phyloP scores from a whole-genome alignment of 2,329 filamentous ascomycete genomes.

The Talaromyces sp. region DNA sequence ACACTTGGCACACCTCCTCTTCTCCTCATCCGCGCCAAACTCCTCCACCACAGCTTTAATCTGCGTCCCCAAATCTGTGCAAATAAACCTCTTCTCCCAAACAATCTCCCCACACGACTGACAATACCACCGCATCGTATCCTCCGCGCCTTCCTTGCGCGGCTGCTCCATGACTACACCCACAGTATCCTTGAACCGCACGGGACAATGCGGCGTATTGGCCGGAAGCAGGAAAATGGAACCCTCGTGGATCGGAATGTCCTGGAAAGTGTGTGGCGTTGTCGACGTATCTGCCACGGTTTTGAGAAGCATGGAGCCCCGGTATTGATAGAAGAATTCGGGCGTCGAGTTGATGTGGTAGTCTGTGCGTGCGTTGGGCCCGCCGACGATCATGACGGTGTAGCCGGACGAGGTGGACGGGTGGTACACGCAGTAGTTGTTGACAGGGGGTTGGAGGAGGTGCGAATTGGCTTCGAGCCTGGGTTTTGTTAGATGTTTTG shows the following conservation, averaged over 20 bases:
- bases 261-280: slow-evolving; percentile 59
- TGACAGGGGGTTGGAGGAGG: slow-evolving; percentile 86
- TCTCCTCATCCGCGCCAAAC: slow-evolving; percentile 65
- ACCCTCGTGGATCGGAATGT: slow-evolving; percentile 85
- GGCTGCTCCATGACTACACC: slow-evolving; percentile 87
- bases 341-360: slow-evolving; percentile 97
- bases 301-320: slow-evolving; percentile 88
- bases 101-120: slow-evolving; percentile 53
- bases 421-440: slow-evolving; percentile 97
- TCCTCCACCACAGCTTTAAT: slow-evolving; percentile 85
- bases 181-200: slow-evolving; percentile 89
- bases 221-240: slow-evolving; percentile 88
- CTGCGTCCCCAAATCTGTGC: slow-evolving; percentile 85
- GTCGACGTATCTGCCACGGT: slow-evolving; percentile 63
- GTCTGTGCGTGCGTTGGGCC: slow-evolving; percentile 91
- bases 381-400: slow-evolving; percentile 89
- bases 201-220: slow-evolving; percentile 96
- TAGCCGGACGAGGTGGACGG: slow-evolving; percentile 69
- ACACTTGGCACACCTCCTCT: slow-evolving; percentile 71
- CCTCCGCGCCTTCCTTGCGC: slow-evolving; percentile 62
- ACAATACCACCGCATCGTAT: slow-evolving; percentile 80
- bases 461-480: slow-evolving; percentile 92
- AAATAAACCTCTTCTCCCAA: slow-evolving; percentile 81
- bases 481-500: not conserved
- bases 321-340: slow-evolving; percentile 98